These are phyloP conservation scores for Hyaloperonospora brassicae DNA, from an alignment of 352 stramenopile species.

Conservation along the genomic window DNA sequence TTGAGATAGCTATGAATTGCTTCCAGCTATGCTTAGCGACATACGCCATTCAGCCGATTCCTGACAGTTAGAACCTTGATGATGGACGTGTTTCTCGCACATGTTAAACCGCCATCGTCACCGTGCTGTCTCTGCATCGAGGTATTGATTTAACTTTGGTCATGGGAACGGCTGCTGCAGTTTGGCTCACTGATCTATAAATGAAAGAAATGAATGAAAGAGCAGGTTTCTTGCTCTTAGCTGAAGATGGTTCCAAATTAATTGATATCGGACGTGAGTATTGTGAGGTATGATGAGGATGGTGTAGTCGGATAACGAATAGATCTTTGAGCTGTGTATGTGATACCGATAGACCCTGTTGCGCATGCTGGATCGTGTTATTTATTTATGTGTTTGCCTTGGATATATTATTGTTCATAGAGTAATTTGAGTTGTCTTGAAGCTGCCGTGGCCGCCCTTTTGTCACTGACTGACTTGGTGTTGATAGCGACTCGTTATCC, in stretches of 20 bases:
- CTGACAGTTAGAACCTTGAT: slow-evolving; percentile 64
- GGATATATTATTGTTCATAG: slow-evolving; percentile 84
- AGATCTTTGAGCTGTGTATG: slow-evolving; percentile 5
- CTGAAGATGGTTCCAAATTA: slow-evolving; percentile 73
- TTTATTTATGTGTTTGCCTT: slow-evolving; percentile 84
- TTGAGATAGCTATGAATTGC: slow-evolving; percentile 68
- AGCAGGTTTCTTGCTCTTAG: slow-evolving; percentile 85
- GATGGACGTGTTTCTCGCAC: slow-evolving; percentile 67
- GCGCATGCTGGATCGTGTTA: slow-evolving; percentile 73
- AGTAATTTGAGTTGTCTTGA: slow-evolving; percentile 39
- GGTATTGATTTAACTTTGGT: slow-evolving; percentile 73
- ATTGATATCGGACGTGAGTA: slow-evolving; percentile 73
- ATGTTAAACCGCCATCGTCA: slow-evolving; percentile 65
- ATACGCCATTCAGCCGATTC: slow-evolving; percentile 75
- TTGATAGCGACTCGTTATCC: too few relatives aligned
- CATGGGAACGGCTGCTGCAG: slow-evolving; percentile 52
- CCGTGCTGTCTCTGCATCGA: slow-evolving; percentile 76
- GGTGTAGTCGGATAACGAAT: neutral
- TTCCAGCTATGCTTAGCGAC: slow-evolving; percentile 74
- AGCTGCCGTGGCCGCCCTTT: slow-evolving; percentile 41
- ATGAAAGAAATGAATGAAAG: slow-evolving; percentile 85
- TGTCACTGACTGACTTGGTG: slow-evolving; percentile 73
- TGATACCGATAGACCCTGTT: slow-evolving; percentile 41
- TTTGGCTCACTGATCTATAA: slow-evolving; percentile 82
- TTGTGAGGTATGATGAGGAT: neutral